These are phyloP conservation scores for Cryptococcus sp. DNA, from an alignment of 1,284 basidiomycete species.

Conservation along the genomic window DNA sequence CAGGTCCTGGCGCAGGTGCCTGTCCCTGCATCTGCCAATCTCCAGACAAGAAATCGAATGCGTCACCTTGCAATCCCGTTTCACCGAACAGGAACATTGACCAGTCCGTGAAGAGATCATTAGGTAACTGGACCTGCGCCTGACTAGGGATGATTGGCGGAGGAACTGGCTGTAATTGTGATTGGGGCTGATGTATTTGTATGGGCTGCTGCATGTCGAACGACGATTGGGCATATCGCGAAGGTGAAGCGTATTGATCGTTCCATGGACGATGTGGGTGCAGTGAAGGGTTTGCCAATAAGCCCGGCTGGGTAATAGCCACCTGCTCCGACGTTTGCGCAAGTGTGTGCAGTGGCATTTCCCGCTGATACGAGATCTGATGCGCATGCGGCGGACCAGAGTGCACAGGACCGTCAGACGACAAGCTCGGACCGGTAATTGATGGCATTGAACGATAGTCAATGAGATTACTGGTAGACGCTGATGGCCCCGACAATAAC, in stretches of 20 bases:
- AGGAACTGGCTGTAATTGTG: not conserved
- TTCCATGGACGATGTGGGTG: not conserved
- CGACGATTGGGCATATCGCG: not conserved
- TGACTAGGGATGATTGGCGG: constrained; percentile 1
- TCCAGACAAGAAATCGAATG: constrained; percentile 37
- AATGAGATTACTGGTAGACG: too few relatives aligned
- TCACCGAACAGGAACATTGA: constrained; percentile 32
- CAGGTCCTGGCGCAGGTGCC: not conserved
- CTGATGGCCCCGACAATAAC: not conserved
- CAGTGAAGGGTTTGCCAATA: not conserved
- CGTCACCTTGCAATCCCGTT: constrained; percentile 26
- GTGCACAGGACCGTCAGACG: too few relatives aligned
- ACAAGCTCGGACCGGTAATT: too few relatives aligned
- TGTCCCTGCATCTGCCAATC: too few relatives aligned
- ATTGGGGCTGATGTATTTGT: not conserved
- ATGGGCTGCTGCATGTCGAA: not conserved
- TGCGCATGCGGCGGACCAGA: too few relatives aligned
- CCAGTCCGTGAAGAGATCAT: constrained; percentile 37
- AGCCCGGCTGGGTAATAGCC: not conserved
- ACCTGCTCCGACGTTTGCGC: not conserved
- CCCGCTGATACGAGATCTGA: too few relatives aligned
- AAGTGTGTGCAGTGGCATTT: too few relatives aligned
- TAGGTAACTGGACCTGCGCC: constrained; percentile 30
- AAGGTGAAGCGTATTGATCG: not conserved
- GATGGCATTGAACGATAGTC: too few relatives aligned